Percentiles rank a stretch among this genome's conserved stretches.
Evolutionary conservation across 1,284 basidiomycete species (phyloP).

Genomic region (Trametes hirsuta): DNA sequence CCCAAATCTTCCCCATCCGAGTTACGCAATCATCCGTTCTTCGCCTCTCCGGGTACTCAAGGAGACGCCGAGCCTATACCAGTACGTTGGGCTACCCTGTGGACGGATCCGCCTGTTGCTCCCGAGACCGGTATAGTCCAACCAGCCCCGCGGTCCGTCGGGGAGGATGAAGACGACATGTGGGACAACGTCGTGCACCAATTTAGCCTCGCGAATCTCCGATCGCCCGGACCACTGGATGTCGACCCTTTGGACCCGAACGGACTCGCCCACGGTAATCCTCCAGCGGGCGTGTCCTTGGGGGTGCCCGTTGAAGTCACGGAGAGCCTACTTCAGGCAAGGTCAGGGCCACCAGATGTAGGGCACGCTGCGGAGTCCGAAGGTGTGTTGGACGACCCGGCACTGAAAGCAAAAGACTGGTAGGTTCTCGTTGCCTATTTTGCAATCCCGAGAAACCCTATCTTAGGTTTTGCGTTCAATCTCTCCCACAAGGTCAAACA

Average conservation of each 20-base stretch:
- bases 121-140: constrained; percentile 20
- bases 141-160: constrained; percentile 1
- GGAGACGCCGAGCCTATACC: not conserved
- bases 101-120: constrained; percentile 17
- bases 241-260: constrained; percentile 1
- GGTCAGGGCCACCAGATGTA: not conserved
- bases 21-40: constrained; percentile 19
- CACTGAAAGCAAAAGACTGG: constrained; percentile 14
- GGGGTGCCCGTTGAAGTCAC: constrained; percentile 4
- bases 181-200: constrained; percentile 25
- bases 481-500: constrained; percentile 10
- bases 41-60: not conserved
- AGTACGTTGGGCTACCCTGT: constrained; percentile 21
- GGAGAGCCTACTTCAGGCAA: not conserved
- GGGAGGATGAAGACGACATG: constrained; percentile 13
- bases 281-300: constrained; percentile 12
- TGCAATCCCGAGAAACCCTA: not conserved
- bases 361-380: not conserved
- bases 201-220: constrained; percentile 19
- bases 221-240: constrained; percentile 6
- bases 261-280: not conserved
- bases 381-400: constrained; percentile 3
- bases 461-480: not conserved
- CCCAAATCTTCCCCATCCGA: constrained; percentile 24
- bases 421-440: not conserved